Evolutionary conservation across 2,329 filamentous ascomycete genomes (phyloP).

Genomic region (Cladophialophora bantiana): DNA sequence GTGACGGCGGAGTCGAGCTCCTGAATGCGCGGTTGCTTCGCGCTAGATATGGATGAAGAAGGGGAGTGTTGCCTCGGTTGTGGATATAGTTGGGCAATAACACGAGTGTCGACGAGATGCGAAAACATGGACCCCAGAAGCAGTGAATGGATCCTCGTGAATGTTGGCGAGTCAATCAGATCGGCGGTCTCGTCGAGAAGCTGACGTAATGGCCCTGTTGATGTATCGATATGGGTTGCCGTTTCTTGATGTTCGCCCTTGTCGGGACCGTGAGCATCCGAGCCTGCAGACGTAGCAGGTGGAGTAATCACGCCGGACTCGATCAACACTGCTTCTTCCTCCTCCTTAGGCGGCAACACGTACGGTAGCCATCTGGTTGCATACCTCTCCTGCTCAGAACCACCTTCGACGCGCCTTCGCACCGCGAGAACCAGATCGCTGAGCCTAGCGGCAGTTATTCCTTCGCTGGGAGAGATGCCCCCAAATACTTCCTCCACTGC

Average conservation of each 20-base stretch:
- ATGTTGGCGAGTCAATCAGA: constrained; percentile 90
- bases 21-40: constrained; percentile 41
- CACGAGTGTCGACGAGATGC: constrained; percentile 79
- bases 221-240: constrained; percentile 35
- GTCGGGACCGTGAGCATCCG: constrained; percentile 33
- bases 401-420: constrained; percentile 82
- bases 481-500: constrained; percentile 91
- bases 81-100: constrained; percentile 81
- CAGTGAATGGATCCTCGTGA: constrained; percentile 82
- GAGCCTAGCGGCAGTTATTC: constrained; percentile 80
- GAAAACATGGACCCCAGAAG: constrained; percentile 89
- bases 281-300: constrained; percentile 46
- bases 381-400: constrained; percentile 68
- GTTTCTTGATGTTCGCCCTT: constrained; percentile 13
- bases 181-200: constrained; percentile 96
- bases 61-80: constrained; percentile 48
- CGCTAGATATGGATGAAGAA: constrained; percentile 57
- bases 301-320: constrained; percentile 76
- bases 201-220: constrained; percentile 68
- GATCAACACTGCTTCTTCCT: constrained; percentile 79
- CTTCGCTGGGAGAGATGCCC: constrained; percentile 84
- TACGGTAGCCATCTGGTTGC: constrained; percentile 78
- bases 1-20: constrained; percentile 52
- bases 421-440: constrained; percentile 83
- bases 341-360: constrained; percentile 74